A percentile compares a stretch with the other conserved stretches of the same genome.
These are phyloP conservation scores for Zymoseptoria brevis DNA, from an alignment of 2,329 filamentous ascomycete genomes.

Conservation along the genomic window DNA sequence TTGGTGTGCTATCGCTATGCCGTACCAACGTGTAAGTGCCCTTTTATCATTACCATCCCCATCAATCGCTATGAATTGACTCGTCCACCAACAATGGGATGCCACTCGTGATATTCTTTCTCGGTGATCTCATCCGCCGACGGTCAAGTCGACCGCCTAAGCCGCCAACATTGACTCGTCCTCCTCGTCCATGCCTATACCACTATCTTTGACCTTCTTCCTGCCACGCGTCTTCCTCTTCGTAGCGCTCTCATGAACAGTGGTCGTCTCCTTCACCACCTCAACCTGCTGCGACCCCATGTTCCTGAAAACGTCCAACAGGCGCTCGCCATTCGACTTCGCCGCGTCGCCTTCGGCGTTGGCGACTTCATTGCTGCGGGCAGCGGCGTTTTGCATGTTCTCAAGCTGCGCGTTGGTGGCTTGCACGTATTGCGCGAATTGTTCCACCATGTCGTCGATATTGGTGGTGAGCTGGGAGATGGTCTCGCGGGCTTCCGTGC, in stretches of 20 bases:
- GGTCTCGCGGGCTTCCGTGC: constrained; percentile 19
- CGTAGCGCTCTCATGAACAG: not conserved
- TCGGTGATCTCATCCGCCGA: not conserved
- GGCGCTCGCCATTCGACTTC: constrained; percentile 15
- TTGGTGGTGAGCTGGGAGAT: constrained; percentile 20
- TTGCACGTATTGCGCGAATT: constrained; percentile 30
- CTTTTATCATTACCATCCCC: not conserved
- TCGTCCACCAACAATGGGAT: not conserved
- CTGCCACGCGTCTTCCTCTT: constrained; percentile 10
- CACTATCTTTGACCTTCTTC: constrained; percentile 22
- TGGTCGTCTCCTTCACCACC: not conserved
- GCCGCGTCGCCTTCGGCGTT: constrained; percentile 18
- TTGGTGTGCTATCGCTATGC: not conserved
- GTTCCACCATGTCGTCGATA: constrained; percentile 21
- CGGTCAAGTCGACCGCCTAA: not conserved
- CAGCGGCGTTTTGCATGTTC: constrained; percentile 26
- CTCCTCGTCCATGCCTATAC: constrained; percentile 17
- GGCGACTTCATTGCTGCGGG: constrained; percentile 16
- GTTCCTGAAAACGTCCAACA: constrained; percentile 20
- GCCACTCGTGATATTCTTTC: not conserved
- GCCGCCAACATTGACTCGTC: constrained; percentile 8
- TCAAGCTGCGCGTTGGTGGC: constrained; percentile 28
- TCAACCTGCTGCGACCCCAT: not conserved
- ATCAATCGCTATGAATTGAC: not conserved
- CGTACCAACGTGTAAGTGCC: not conserved